Base-by-base conservation (phyloP, 139 green algal genomes). In the Volvox africanus region DNA sequence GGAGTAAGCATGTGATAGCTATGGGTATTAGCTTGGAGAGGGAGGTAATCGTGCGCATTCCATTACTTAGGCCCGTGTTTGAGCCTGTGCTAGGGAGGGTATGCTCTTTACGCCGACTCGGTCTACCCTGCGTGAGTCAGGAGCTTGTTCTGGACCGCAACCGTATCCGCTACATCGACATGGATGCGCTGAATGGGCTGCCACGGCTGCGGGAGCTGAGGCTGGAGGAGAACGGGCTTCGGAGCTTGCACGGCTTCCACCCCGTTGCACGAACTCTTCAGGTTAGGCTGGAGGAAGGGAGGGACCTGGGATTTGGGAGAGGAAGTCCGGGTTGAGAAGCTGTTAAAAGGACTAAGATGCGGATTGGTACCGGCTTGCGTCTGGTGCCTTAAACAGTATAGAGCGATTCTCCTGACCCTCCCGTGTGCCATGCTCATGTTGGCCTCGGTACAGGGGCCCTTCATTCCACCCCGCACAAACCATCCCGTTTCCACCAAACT, bases 111-210 rank as follows among this genome's bases (percentile, higher is more conserved):
- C 44, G 44, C 44, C 44, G 44, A 55, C 44, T 9, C 9, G 44
- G 9, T 55, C 9, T 9, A 55, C 44, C 21, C 62, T 75, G 3
- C 22, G 28, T 19, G 18, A 18, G 67, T 88, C 85, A 94, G 85
- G 96, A 97, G 94, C 95, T 97, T 21, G 92, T 97, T 28, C 92
- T 96, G 30, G 94, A 96, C 84, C 89, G 94, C 81, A 97, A 97
- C 93, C 81, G 89, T 35, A 90, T 92, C 61, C 89, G 91, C 61
- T 93, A 91, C 85, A 35, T 97, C 0, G 95, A 97, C 50, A 24
- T 87, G 19, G 92, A 93, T 13, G 86, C 88, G 2, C 91, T 97
- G n/a, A 35, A 76, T 0, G 80, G 87, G 20, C 88, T 96, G 33
- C 67, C 61, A 3, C 37, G 89, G 22, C 92, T 97, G 82, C 91